phyloP scores from a whole-genome alignment of 2,329 filamentous ascomycete genomes.

The Apiospora marii region DNA sequence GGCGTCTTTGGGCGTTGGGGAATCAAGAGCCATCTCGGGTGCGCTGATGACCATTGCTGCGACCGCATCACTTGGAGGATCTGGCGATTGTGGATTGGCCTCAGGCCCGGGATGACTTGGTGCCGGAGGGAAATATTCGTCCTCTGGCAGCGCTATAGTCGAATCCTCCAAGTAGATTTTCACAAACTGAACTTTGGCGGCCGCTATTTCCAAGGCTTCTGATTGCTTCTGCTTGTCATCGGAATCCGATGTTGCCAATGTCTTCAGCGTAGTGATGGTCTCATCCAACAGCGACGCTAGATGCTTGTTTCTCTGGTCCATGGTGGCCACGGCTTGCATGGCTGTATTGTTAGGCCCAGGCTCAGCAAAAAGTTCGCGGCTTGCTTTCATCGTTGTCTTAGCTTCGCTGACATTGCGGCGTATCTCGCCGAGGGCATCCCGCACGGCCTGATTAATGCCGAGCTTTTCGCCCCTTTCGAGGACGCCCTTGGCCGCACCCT shows the following conservation, averaged over 20 bases:
- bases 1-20: slow-evolving; percentile 27
- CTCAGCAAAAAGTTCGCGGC: slow-evolving; percentile 47
- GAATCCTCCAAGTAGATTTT: slow-evolving; percentile 68
- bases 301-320: slow-evolving; percentile 72
- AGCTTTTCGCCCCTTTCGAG: slow-evolving; percentile 77
- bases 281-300: slow-evolving; percentile 74
- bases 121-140: slow-evolving; percentile 42
- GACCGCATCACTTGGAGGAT: slow-evolving; percentile 37
- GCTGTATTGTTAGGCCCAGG: slow-evolving; percentile 37
- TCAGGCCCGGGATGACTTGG: slow-evolving; percentile 34
- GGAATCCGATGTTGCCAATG: slow-evolving; percentile 59
- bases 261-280: slow-evolving; percentile 69
- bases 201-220: slow-evolving; percentile 64
- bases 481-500: slow-evolving; percentile 79
- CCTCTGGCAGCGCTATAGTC: slow-evolving; percentile 57
- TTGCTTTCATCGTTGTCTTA: slow-evolving; percentile 50
- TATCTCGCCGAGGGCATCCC: slow-evolving; percentile 83
- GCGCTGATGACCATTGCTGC: slow-evolving; percentile 40
- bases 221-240: slow-evolving; percentile 58
- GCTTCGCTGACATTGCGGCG: slow-evolving; percentile 76
- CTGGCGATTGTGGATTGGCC: slow-evolving; percentile 23
- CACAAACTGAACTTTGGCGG: slow-evolving; percentile 71
- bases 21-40: slow-evolving; percentile 29
- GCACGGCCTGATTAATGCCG: slow-evolving; percentile 80
- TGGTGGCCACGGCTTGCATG: slow-evolving; percentile 51